Evolutionary conservation across 2,329 filamentous ascomycete genomes (phyloP).

Genomic region (Sarocladiaceae sp.): DNA sequence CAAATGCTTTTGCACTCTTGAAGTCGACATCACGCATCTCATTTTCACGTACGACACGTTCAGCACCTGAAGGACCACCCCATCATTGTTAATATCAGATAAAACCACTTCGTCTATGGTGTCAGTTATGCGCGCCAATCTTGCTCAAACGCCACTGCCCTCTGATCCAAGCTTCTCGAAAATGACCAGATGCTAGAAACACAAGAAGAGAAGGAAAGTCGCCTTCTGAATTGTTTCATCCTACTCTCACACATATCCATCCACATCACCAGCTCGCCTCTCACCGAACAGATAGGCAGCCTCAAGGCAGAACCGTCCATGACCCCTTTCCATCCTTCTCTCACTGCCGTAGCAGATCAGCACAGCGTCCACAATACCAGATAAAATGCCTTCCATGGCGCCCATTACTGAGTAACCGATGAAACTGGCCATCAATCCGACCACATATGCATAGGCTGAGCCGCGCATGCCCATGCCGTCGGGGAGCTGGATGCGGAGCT

Average conservation of each 20-base stretch:
- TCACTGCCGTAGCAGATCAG: constrained; percentile 96
- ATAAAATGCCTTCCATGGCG: constrained; percentile 83
- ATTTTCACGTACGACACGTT: too few species aligned
- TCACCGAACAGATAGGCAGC: constrained; percentile 85
- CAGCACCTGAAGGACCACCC: neutral
- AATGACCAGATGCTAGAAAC: neutral
- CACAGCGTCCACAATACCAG: constrained; percentile 81
- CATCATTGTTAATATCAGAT: neutral
- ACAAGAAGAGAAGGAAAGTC: neutral
- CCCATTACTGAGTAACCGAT: constrained; percentile 94
- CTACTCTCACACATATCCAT: constrained; percentile 10
- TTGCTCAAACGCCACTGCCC: neutral
- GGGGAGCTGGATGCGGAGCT: constrained; percentile 59
- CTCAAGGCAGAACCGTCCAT: constrained; percentile 83
- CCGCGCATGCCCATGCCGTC: constrained; percentile 59
- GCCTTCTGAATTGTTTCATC: constrained; percentile 12
- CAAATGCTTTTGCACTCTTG: too few species aligned
- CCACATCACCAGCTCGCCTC: constrained; percentile 26
- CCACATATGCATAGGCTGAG: constrained; percentile 90
- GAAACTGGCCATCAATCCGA: constrained; percentile 85
- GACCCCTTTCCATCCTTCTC: constrained; percentile 61
- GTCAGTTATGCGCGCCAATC: neutral
- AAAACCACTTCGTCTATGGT: neutral
- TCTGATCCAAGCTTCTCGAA: neutral
- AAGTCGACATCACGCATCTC: too few species aligned